Evolutionary conservation across 2,329 filamentous ascomycete species (phyloP), one percentile per base, ranked within the genome.

Genomic region (Fusarium pseudonygamai): DNA sequence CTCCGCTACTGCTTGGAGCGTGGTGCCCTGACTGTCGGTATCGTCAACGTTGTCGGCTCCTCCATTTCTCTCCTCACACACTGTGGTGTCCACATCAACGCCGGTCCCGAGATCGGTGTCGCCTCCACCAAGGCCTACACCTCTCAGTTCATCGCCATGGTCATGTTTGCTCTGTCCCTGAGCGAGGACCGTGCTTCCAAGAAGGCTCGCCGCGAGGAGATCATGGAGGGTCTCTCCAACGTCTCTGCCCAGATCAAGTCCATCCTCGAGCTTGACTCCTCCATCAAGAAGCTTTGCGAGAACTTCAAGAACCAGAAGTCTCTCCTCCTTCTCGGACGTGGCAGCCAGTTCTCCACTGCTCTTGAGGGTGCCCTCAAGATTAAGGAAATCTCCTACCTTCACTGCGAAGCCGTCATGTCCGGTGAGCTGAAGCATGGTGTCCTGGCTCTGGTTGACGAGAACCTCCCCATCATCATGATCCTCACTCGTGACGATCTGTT

Each of bases 341-440:
- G 96, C 77, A 94, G 94, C 82, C 96, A 99, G 86, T 97, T 95
- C 87, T 95, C 96, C 69, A 99, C 96, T 78, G 96, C 96, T 64
- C 91, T 99, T 28, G 96, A 99, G 88, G 96, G 94, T 85, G 96
- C 96, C 56, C 89, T 99, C 78, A 99, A 99, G 89, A 99, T 99
- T 85, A 99, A 99, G 90, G 96, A 99, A 87, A 99, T 99, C 80
- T 98, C 96, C 24, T 99, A 99, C 85, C 93, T 99, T 68, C 96
- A 99, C 85, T 99, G 96, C 85, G 96, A 99, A 87, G 96, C 96
- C 78, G 96, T 99, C 87, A 99, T 99, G 96, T 98, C 96, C 74
- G 96, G 96, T 85, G 96, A 99, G 87, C 90, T 99, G 79, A 99
- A 99, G 91, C 96, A 99, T 84, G 96, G 96, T 88, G 96, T 99